phyloP scores from a whole-genome alignment of 2,329 filamentous ascomycete species.

The Pseudocercospora pini-densiflorae region DNA sequence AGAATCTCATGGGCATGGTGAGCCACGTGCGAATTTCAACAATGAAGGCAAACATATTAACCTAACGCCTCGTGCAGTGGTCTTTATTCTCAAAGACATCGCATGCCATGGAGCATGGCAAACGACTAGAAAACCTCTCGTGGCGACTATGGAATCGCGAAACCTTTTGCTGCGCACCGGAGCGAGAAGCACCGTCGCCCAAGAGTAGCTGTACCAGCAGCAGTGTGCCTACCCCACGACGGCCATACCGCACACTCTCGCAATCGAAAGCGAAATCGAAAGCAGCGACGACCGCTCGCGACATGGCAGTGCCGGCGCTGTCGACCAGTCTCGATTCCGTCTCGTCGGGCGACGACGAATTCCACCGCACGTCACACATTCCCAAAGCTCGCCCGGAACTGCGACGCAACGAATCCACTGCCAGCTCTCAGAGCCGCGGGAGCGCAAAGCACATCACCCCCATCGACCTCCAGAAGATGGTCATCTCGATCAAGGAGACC shows the following conservation, averaged over 20 bases:
- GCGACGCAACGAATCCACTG: slow-evolving; percentile 71
- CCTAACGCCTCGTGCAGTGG: slow-evolving; percentile 33
- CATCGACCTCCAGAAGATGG: slow-evolving; percentile 90
- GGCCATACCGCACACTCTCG: slow-evolving; percentile 10
- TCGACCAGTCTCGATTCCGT: slow-evolving; percentile 53
- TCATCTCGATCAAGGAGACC: slow-evolving; percentile 87
- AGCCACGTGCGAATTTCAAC: slow-evolving; percentile 18
- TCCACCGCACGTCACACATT: slow-evolving; percentile 51
- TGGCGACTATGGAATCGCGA: slow-evolving; percentile 96
- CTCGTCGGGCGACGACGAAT: slow-evolving; percentile 45
- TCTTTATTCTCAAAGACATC: slow-evolving; percentile 92
- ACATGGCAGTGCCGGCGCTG: slow-evolving; percentile 45
- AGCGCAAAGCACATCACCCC: slow-evolving; percentile 90
- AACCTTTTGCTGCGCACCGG: slow-evolving; percentile 81
- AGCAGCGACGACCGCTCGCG: slow-evolving; percentile 16
- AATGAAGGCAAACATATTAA: slow-evolving; percentile 12
- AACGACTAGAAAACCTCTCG: slow-evolving; percentile 90
- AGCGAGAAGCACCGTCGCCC: slow-evolving; percentile 40
- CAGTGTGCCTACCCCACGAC: slow-evolving; percentile 30
- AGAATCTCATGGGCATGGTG: slow-evolving; percentile 88
- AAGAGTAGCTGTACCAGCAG: slow-evolving; percentile 20
- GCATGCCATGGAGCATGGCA: slow-evolving; percentile 90
- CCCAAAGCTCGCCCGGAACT: slow-evolving; percentile 68
- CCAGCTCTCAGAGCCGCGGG: slow-evolving; percentile 64
- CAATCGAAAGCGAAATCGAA: slow-evolving; percentile 28